phyloP scores from a whole-genome alignment of 768 basidiomycete genomes.

The Nidularia sp. region DNA sequence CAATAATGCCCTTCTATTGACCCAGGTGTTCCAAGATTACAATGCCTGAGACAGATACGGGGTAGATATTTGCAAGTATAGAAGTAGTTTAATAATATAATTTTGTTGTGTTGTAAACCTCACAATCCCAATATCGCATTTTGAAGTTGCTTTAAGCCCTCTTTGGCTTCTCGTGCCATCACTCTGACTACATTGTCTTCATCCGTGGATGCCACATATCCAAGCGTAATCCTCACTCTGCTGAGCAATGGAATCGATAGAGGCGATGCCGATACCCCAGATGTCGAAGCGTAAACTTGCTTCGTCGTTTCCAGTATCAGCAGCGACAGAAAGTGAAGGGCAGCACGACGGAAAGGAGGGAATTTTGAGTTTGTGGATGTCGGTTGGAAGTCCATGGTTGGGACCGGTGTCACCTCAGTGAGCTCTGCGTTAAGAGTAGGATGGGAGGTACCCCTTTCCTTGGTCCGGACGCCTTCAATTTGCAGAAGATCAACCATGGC shows the following conservation, averaged over 20 bases:
- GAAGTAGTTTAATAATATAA: neutral
- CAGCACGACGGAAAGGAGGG: constrained; percentile 80
- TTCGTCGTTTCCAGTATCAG: constrained; percentile 58
- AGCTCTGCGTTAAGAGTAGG: too few relatives aligned
- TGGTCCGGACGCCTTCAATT: constrained; percentile 43
- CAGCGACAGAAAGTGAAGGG: constrained; percentile 74
- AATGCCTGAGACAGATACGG: constrained; percentile 93
- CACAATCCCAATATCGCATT: constrained; percentile 37
- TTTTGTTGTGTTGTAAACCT: constrained; percentile 2
- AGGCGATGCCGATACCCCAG: constrained; percentile 10
- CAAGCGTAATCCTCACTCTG: constrained; percentile 55
- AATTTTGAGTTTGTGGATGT: constrained; percentile 58
- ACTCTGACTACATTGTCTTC: constrained; percentile 65
- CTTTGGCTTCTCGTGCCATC: constrained; percentile 72
- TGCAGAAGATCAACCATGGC: constrained; percentile 79
- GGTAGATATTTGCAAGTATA: constrained; percentile 40
- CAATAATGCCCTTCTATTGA: constrained; percentile 70
- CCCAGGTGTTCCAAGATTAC: constrained; percentile 65
- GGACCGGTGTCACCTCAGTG: neutral
- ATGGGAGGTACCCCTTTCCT: constrained; percentile 1
- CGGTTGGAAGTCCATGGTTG: constrained; percentile 53
- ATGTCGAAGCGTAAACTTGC: constrained; percentile 39
- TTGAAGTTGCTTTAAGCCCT: constrained; percentile 49
- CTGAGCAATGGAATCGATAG: constrained; percentile 35
- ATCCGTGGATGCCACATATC: constrained; percentile 70